Evolutionary conservation across 2,329 filamentous ascomycete species (phyloP).

Genomic region (Microsporum ferrugineum): DNA sequence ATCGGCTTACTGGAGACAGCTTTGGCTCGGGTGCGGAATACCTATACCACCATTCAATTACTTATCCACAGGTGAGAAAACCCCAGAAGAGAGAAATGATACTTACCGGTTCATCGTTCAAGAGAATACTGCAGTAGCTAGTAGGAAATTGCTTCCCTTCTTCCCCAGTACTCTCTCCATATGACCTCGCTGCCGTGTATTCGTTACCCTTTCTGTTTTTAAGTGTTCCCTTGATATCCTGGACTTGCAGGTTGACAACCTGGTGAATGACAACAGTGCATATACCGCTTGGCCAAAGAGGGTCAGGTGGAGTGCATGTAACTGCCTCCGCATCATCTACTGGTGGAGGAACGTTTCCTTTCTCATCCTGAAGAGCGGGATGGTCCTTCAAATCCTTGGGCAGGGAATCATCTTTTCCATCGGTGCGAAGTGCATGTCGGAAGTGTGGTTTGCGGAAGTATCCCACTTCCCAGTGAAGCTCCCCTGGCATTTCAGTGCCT

Average conservation of each 20-base stretch:
- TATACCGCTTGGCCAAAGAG: slow-evolving; percentile 88
- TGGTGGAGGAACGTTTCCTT: slow-evolving; percentile 59
- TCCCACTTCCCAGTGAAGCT: slow-evolving; percentile 91
- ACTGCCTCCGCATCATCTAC: slow-evolving; percentile 84
- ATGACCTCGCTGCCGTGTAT: slow-evolving; percentile 75
- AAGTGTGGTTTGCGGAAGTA: slow-evolving; percentile 89
- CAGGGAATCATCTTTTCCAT: slow-evolving; percentile 70
- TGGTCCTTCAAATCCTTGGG: slow-evolving; percentile 62
- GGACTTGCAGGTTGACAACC: slow-evolving; percentile 87
- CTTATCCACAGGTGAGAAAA: background rate
- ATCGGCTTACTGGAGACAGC: slow-evolving; percentile 90
- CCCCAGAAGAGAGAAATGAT: background rate
- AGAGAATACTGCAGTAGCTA: slow-evolving; percentile 83
- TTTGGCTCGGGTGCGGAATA: slow-evolving; percentile 91
- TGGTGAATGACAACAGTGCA: slow-evolving; percentile 82
- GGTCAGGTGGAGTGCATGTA: slow-evolving; percentile 80
- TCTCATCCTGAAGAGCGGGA: slow-evolving; percentile 74
- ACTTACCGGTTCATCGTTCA: slow-evolving; percentile 63
- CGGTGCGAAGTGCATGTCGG: slow-evolving; percentile 69
- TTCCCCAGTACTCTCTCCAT: slow-evolving; percentile 79
- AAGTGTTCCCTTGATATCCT: slow-evolving; percentile 67
- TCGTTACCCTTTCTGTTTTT: slow-evolving; percentile 74
- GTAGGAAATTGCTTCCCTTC: slow-evolving; percentile 68
- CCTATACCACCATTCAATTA: slow-evolving; percentile 25
- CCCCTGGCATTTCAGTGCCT: slow-evolving; percentile 79